Conservation (phyloP, 75 land plant species). For the Selaginella moellendorffii region DNA sequence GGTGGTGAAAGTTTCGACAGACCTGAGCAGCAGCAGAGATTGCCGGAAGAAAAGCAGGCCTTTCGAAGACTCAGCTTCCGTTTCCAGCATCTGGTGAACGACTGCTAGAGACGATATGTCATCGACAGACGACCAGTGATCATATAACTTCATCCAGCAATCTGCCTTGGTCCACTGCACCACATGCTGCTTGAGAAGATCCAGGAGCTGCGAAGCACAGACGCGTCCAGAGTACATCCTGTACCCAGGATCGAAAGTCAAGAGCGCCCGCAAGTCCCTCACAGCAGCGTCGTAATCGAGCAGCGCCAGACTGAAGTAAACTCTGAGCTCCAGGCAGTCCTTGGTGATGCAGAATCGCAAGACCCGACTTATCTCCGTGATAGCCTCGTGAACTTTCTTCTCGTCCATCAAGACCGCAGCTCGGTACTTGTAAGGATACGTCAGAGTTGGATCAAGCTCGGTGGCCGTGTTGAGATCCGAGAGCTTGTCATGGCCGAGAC, state of each 20-base stretch:
- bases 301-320: not conserved
- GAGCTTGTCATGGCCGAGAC: not conserved
- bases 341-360: not conserved
- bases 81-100: conserved; percentile 7
- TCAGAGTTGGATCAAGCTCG: conserved; percentile 6
- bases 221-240: not conserved
- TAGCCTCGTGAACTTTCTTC: not conserved
- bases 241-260: conserved; percentile 5
- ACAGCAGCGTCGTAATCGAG: conserved; percentile 2
- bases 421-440: conserved; percentile 7
- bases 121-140: conserved; percentile 6
- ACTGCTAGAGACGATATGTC: conserved; percentile 1
- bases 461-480: not conserved
- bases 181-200: not conserved
- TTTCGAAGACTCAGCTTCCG: not conserved
- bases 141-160: conserved; percentile 8
- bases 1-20: too few relatives aligned
- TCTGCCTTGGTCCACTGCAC: conserved; percentile 1
- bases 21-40: conserved; percentile 7
- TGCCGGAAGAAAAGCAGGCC: conserved; percentile 11
- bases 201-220: not conserved
- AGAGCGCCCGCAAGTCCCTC: conserved; percentile 2
- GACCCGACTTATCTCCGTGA: conserved; percentile 3
- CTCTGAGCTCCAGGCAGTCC: not conserved
- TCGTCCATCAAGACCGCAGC: not conserved